phyloP scores from a whole-genome alignment of 1,284 basidiomycete species.

The Pseudozyma hubeiensis region DNA sequence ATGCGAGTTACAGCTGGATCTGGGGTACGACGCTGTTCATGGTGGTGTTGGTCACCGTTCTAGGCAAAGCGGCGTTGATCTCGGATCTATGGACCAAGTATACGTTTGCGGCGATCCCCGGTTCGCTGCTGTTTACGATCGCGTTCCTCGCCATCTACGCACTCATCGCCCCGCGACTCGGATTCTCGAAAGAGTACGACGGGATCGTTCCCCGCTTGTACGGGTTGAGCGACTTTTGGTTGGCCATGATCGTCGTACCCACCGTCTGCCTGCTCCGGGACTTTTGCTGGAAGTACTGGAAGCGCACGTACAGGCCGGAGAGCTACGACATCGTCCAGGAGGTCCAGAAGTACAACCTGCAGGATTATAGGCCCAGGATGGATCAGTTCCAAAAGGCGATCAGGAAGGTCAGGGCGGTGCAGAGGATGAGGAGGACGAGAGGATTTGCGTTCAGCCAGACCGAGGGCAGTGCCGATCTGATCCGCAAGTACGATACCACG shows the following conservation, averaged over 20 bases:
- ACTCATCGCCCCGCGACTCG: conserved; percentile 81
- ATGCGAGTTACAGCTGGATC: conserved; percentile 92
- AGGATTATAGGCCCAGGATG: conserved; percentile 95
- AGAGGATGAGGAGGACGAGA: conserved; percentile 64
- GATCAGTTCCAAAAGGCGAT: conserved; percentile 78
- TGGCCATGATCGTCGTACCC: conserved; percentile 88
- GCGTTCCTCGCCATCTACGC: conserved; percentile 91
- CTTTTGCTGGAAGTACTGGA: conserved; percentile 65
- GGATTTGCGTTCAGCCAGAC: conserved; percentile 68
- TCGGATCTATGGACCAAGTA: conserved; percentile 99
- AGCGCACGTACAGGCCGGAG: conserved; percentile 85
- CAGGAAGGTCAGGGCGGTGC: conserved; percentile 66
- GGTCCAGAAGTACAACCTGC: conserved; percentile 89
- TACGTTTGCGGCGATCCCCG: conserved; percentile 85
- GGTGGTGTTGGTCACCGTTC: conserved; percentile 89
- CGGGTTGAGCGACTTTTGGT: conserved; percentile 88
- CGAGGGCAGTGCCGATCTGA: conserved; percentile 64
- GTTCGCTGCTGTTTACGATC: conserved; percentile 95
- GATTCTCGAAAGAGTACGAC: conserved; percentile 83
- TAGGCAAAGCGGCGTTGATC: conserved; percentile 95
- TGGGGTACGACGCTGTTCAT: conserved; percentile 98
- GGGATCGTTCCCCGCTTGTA: conserved; percentile 87
- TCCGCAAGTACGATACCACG: conserved; percentile 68
- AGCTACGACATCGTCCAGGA: conserved; percentile 98
- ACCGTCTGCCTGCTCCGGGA: conserved; percentile 88